Conservation (phyloP, 768 basidiomycete species). For the Cystoderma amianthinum region DNA sequence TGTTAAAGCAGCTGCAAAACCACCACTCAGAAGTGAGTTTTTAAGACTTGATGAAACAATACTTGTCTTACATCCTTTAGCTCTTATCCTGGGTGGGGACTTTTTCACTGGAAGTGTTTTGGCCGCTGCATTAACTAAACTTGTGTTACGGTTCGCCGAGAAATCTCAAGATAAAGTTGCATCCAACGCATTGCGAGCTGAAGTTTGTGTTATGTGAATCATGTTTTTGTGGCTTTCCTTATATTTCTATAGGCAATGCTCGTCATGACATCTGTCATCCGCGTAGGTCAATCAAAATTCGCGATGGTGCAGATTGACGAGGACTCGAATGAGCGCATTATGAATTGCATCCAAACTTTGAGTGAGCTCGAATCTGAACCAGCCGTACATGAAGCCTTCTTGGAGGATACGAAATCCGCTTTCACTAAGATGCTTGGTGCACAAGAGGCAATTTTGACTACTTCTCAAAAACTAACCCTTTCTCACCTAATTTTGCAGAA, state of each 20-base stretch:
- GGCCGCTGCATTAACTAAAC: conserved; percentile 85
- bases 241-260: conserved; percentile 68
- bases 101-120: conserved; percentile 94
- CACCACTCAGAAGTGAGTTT: conserved; percentile 72
- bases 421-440: conserved; percentile 94
- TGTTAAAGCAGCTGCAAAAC: conserved; percentile 83
- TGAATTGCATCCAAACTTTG: conserved; percentile 92
- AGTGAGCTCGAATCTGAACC: conserved; percentile 63
- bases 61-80: conserved; percentile 23
- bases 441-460: conserved; percentile 68
- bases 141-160: conserved; percentile 76
- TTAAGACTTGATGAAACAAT: neutral
- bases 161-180: conserved; percentile 33
- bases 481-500: conserved; percentile 38
- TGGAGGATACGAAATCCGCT: conserved; percentile 84
- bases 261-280: conserved; percentile 95
- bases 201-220: conserved; percentile 37
- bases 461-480: neutral
- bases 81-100: conserved; percentile 88
- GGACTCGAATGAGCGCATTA: conserved; percentile 92
- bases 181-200: conserved; percentile 76
- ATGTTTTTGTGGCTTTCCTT: neutral
- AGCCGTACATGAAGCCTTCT: conserved; percentile 63
- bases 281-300: conserved; percentile 96
- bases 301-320: conserved; percentile 95